Evolutionary conservation across 1,139 yeast genomes (phyloP), one percentile per base, ranked within the genome.

Genomic region (Taphrina wiesneri): DNA sequence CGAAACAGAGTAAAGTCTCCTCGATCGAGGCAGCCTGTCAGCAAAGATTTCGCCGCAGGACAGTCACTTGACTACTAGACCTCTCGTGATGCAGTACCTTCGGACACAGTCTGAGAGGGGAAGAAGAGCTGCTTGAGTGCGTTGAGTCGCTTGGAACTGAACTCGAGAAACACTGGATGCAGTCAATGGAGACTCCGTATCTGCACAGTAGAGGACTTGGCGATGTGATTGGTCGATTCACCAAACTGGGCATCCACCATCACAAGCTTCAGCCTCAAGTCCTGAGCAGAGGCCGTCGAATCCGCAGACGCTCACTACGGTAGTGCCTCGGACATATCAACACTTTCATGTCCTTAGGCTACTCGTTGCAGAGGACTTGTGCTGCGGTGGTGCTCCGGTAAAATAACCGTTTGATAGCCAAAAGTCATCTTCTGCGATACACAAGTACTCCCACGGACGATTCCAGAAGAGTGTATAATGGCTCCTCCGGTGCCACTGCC

Each of bases 401-500:
- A n/a, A n/a, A n/a, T n/a, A n/a, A n/a, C n/a, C n/a, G n/a, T n/a
- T n/a, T n/a, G n/a, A n/a, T 30, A 11, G 34, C 34, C 34, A 30
- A 11, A 30, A 30, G 6, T 11, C 34, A 30, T 30, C 34, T 11
- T 30, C 34, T 6, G 34, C 34, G 34, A 6, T 6, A 11, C 34
- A 6, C 11, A 11, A 30, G 34, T n/a, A n/a, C 36, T 32, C 15
- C 36, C 36, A 11, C 36, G 36, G 36, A 32, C 36, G 15, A 2
- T 32, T 32, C 36, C 46, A 32, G 36, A 15, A 32, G 36, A 15
- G 36, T 15, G 36, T 15, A 15, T 19, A 5, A 54, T 54, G 59
- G 59, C 59, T 11, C 59, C 59, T 15, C 46, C 46, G 5, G 59
- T 54, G 21, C 36, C 46, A 13, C 49, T 54, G 23, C 57, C 49